These are phyloP conservation scores for Fraxinus cuspidata DNA, from an alignment of 257 asterid genomes.

Conservation along the genomic window DNA sequence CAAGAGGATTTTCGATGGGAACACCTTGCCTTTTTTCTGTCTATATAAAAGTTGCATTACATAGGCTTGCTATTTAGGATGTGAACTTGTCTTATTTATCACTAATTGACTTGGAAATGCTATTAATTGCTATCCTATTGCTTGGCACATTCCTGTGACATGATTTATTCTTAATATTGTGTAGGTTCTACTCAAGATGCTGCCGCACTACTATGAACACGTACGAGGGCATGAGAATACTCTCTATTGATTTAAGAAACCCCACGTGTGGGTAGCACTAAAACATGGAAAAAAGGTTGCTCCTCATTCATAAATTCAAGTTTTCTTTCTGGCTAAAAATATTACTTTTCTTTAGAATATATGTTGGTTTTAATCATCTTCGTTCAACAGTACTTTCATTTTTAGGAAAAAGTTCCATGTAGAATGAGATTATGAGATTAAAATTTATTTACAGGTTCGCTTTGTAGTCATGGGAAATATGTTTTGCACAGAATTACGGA, in stretches of 20 bases:
- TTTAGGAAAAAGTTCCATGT: conserved; percentile 3
- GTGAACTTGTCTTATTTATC: background rate
- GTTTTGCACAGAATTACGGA: conserved; percentile 90
- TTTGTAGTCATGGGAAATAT: conserved; percentile 98
- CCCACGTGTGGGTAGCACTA: conserved; percentile 60
- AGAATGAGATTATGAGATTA: conserved; percentile 7
- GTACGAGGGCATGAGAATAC: conserved; percentile 86
- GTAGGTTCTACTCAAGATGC: conserved; percentile 84
- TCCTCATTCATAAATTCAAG: conserved; percentile 15
- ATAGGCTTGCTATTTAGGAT: background rate
- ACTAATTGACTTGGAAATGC: conserved; percentile 1
- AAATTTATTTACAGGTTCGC: conserved; percentile 67
- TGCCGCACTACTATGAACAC: conserved; percentile 79
- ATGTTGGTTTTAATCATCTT: background rate
- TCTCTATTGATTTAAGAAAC: too few species aligned
- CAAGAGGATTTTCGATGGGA: background rate
- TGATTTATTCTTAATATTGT: conserved; percentile 23
- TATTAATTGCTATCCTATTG: conserved; percentile 12
- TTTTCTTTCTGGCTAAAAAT: background rate
- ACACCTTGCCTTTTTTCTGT: background rate
- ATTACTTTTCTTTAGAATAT: background rate
- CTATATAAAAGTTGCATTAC: background rate
- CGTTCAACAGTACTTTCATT: background rate
- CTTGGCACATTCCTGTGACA: conserved; percentile 2
- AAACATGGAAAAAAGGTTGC: conserved; percentile 74